phyloP scores from a whole-genome alignment of 441 rosid genomes.

The Pelargonium exstipulatum region DNA sequence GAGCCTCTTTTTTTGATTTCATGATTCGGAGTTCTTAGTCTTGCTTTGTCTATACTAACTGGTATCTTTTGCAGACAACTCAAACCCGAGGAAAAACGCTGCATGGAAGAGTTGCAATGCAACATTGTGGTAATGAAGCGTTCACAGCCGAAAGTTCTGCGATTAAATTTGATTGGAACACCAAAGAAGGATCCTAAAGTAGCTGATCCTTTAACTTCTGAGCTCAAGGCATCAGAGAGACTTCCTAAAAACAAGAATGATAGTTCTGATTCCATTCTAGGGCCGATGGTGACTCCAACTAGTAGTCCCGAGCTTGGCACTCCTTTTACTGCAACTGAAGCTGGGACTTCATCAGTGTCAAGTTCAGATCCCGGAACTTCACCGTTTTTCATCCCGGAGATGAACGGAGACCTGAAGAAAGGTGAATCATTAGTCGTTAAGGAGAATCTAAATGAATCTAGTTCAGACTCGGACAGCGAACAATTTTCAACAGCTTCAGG shows the following conservation, averaged over 20 bases:
- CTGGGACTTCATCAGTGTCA: slow-evolving; percentile 86
- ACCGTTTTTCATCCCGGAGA: slow-evolving; percentile 59
- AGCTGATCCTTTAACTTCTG: slow-evolving; percentile 34
- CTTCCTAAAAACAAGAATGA: slow-evolving; percentile 33
- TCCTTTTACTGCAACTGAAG: slow-evolving; percentile 79
- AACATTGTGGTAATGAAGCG: slow-evolving; percentile 92
- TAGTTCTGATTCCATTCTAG: slow-evolving; percentile 47
- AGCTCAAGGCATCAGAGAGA: slow-evolving; percentile 39
- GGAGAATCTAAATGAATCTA: slow-evolving; percentile 53
- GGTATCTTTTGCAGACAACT: slow-evolving; percentile 38
- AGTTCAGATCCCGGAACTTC: slow-evolving; percentile 93
- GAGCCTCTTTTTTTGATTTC: slow-evolving; percentile 2
- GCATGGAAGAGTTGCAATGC: slow-evolving; percentile 90
- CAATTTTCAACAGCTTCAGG: slow-evolving; percentile 50
- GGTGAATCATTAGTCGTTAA: slow-evolving; percentile 45
- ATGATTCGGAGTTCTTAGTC: neutral
- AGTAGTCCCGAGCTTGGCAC: slow-evolving; percentile 96
- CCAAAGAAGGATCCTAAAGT: slow-evolving; percentile 45
- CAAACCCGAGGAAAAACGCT: slow-evolving; percentile 67
- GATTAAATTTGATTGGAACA: slow-evolving; percentile 81
- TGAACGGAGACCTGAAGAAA: slow-evolving; percentile 55
- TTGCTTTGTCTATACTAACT: slow-evolving; percentile 18
- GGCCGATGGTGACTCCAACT: slow-evolving; percentile 80
- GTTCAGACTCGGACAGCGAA: slow-evolving; percentile 77
- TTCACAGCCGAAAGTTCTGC: slow-evolving; percentile 82